These are phyloP conservation scores for Avena sativa DNA, from an alignment of 176 grass and related monocot species.

Conservation along the genomic window DNA sequence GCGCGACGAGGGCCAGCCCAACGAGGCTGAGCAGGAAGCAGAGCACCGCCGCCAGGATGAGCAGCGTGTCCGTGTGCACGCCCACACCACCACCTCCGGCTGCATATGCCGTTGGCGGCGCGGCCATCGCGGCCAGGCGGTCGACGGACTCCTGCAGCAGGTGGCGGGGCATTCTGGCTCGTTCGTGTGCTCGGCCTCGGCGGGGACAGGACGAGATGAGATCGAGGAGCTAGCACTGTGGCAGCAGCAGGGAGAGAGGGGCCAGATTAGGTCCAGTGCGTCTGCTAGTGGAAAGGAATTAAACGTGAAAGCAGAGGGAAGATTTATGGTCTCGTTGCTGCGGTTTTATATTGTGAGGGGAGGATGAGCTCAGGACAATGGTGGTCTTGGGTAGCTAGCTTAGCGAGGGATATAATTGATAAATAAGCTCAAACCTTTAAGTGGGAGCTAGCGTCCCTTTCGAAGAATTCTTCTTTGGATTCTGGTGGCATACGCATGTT, in stretches of 20 bases:
- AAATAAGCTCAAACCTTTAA: neutral
- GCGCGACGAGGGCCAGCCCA: constrained; percentile 64
- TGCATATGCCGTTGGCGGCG: neutral
- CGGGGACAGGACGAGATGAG: neutral
- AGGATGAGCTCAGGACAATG: neutral
- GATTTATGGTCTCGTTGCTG: neutral
- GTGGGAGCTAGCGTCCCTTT: constrained; percentile 21
- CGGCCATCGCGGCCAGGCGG: constrained; percentile 23
- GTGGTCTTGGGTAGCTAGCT: neutral
- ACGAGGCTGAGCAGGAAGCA: constrained; percentile 59
- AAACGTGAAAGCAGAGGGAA: neutral
- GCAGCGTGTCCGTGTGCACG: constrained; percentile 62
- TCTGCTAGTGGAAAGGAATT: too few relatives aligned
- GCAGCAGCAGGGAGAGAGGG: neutral
- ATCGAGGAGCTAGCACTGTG: neutral
- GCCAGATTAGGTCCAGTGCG: constrained; percentile 34
- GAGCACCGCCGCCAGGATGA: constrained; percentile 7
- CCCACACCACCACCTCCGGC: neutral
- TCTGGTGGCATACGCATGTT: neutral
- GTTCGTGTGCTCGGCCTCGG: neutral
- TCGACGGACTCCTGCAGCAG: constrained; percentile 29
- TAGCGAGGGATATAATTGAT: neutral
- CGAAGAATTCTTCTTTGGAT: neutral
- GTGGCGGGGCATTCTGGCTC: constrained; percentile 5
- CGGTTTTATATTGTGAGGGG: too few relatives aligned